phyloP scores from a whole-genome alignment of 352 stramenopile genomes.

The Phytopythium mirpurense region DNA sequence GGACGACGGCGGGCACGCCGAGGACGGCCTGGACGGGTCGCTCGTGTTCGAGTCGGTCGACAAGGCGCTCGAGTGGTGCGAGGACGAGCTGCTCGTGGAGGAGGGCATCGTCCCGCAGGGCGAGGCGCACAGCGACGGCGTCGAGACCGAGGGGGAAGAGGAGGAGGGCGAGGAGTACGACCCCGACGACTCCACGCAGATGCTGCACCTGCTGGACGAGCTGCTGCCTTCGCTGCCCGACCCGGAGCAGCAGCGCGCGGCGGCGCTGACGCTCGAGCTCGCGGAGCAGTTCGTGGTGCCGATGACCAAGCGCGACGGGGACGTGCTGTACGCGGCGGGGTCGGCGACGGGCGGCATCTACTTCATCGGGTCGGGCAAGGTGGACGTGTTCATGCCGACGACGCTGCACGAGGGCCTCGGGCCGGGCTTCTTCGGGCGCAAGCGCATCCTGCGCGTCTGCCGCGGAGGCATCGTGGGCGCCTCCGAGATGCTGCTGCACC shows the following conservation, averaged over 20 bases:
- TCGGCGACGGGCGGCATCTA: slow-evolving; percentile 59
- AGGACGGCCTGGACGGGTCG: slow-evolving; percentile 51
- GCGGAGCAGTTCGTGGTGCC: slow-evolving; percentile 71
- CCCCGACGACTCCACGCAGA: slow-evolving; percentile 2
- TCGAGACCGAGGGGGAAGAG: slow-evolving; percentile 18
- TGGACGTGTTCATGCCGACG: slow-evolving; percentile 82
- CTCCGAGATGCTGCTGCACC: slow-evolving; percentile 77
- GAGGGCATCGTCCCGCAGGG: slow-evolving; percentile 65
- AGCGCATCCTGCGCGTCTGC: slow-evolving; percentile 78
- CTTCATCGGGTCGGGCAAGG: slow-evolving; percentile 81
- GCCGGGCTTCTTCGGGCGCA: slow-evolving; percentile 67
- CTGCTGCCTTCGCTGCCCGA: slow-evolving; percentile 34
- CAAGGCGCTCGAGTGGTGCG: slow-evolving; percentile 82
- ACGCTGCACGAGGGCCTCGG: slow-evolving; percentile 76
- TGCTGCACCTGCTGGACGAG: slow-evolving; percentile 57
- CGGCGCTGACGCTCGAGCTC: slow-evolving; percentile 49
- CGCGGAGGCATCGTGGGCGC: slow-evolving; percentile 75
- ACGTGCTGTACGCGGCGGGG: slow-evolving; percentile 69
- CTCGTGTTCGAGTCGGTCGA: slow-evolving; percentile 84
- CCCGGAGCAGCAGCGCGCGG: slow-evolving; percentile 8
- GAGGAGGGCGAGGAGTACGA: slow-evolving; percentile 20
- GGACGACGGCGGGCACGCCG: neutral
- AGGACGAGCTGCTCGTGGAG: slow-evolving; percentile 77
- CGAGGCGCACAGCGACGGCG: slow-evolving; percentile 30
- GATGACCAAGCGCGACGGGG: slow-evolving; percentile 44